These are phyloP conservation scores for Auricularia sp. DNA, from an alignment of 768 basidiomycete species.

Conservation along the genomic window DNA sequence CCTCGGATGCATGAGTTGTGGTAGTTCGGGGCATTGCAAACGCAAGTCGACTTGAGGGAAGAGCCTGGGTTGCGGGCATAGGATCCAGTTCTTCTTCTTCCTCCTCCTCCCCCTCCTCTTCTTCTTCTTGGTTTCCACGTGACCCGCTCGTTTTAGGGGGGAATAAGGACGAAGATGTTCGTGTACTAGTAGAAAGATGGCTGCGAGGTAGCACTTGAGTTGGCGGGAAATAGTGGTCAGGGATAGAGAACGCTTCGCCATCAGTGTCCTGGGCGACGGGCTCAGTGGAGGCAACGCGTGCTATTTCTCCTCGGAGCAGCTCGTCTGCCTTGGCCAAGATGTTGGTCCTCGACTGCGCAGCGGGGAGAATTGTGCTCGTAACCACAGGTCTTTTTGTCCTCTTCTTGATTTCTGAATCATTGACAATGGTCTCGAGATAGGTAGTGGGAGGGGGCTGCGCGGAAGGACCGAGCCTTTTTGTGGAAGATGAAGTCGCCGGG, in stretches of 20 bases:
- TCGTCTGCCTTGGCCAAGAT: slow-evolving; percentile 31
- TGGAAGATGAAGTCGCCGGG: slow-evolving; percentile 2
- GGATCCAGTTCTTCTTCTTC: slow-evolving; percentile 1
- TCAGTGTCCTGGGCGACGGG: background rate
- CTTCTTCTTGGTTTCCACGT: too few species aligned
- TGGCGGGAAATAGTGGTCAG: slow-evolving; percentile 5
- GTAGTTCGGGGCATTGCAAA: too few species aligned
- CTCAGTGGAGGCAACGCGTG: too few species aligned
- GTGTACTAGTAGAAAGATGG: slow-evolving; percentile 4
- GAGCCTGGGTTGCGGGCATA: slow-evolving; percentile 7
- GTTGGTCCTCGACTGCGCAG: slow-evolving; percentile 33
- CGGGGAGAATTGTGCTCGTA: slow-evolving; percentile 13
- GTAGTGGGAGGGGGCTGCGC: slow-evolving; percentile 17
- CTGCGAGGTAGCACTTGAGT: slow-evolving; percentile 13
- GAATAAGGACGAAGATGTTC: background rate
- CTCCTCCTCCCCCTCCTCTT: background rate
- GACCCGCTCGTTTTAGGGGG: too few species aligned
- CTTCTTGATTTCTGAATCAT: slow-evolving; percentile 37
- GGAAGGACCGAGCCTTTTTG: slow-evolving; percentile 27
- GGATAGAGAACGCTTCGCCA: background rate
- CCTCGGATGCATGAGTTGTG: too few species aligned
- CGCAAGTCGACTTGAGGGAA: slow-evolving; percentile 7
- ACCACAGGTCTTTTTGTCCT: slow-evolving; percentile 30
- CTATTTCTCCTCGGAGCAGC: slow-evolving; percentile 19
- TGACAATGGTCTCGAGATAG: slow-evolving; percentile 40